These are phyloP conservation scores for Rhodosporidiobolus sp. DNA, from an alignment of 768 basidiomycete species.

Conservation along the genomic window DNA sequence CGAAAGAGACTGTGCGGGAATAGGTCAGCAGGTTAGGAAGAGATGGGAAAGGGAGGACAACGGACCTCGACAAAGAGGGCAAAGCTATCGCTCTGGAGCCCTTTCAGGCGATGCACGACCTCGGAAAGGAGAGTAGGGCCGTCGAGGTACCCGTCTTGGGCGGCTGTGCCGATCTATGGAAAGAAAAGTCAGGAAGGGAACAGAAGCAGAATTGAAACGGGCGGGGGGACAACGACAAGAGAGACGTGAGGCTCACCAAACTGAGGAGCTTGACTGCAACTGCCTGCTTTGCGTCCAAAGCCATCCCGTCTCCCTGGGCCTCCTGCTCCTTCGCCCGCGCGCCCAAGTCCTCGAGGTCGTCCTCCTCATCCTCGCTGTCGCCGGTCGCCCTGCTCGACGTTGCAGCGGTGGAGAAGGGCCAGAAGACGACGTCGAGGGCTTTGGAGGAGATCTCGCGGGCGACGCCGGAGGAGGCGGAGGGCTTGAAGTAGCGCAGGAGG, in stretches of 20 bases:
- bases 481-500: slow-evolving; percentile 30
- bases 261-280: slow-evolving; percentile 6
- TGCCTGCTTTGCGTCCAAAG: slow-evolving; percentile 9
- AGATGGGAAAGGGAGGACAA: background rate
- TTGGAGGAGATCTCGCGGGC: slow-evolving; percentile 17
- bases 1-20: background rate
- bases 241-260: slow-evolving; percentile 1
- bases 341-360: background rate
- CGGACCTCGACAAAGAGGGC: slow-evolving; percentile 20
- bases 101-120: slow-evolving; percentile 19
- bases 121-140: background rate
- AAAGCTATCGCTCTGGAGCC: background rate
- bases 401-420: slow-evolving; percentile 10
- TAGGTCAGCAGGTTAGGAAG: too few species aligned
- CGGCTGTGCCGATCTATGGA: slow-evolving; percentile 12
- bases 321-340: background rate
- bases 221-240: too few species aligned
- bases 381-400: background rate
- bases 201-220: background rate
- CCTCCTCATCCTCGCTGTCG: background rate
- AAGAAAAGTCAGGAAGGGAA: background rate
- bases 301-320: slow-evolving; percentile 10
- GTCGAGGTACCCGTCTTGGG: slow-evolving; percentile 12
- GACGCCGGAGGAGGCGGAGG: slow-evolving; percentile 2
- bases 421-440: slow-evolving; percentile 32